Percentiles rank a stretch among this genome's conserved stretches.
Evolutionary conservation across 2,329 filamentous ascomycete species (phyloP).

Genomic region (Claviceps sorghi): DNA sequence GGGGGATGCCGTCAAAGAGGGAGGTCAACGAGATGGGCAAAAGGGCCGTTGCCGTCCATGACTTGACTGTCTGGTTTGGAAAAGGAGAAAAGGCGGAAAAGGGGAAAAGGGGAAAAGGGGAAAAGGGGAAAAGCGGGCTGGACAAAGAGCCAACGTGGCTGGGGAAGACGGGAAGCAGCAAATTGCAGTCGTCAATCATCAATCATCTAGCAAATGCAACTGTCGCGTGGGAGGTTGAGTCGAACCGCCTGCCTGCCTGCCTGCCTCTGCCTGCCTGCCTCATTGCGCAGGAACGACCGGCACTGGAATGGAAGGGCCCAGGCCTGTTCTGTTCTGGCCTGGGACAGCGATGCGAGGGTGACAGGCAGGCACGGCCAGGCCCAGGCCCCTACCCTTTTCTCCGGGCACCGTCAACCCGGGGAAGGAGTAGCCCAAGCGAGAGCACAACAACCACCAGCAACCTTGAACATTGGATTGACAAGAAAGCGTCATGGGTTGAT

Average conservation of each 20-base stretch:
- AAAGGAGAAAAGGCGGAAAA: not conserved
- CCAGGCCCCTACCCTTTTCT: not conserved
- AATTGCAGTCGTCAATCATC: too few species aligned
- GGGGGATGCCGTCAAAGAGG: not conserved
- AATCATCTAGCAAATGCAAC: not conserved
- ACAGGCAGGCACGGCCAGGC: not conserved
- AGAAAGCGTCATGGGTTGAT: not conserved
- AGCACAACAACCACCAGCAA: too few species aligned
- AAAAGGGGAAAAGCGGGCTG: not conserved
- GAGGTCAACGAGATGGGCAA: not conserved
- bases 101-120: not conserved
- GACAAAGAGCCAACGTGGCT: too few species aligned
- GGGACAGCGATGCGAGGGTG: not conserved
- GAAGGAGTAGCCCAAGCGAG: not conserved
- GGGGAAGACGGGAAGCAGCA: not conserved
- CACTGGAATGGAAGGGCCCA: too few species aligned
- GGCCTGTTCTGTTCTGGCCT: not conserved
- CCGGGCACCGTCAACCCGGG: not conserved
- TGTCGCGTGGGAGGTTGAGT: not conserved
- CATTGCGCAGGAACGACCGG: not conserved
- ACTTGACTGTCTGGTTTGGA: too few species aligned
- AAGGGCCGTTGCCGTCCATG: not conserved
- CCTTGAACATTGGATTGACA: not conserved
- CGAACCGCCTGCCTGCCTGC: not conserved
- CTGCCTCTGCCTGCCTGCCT: too few species aligned